These are phyloP conservation scores for Alternaria brassicae DNA, from an alignment of 2,329 filamentous ascomycete genomes.

Conservation along the genomic window DNA sequence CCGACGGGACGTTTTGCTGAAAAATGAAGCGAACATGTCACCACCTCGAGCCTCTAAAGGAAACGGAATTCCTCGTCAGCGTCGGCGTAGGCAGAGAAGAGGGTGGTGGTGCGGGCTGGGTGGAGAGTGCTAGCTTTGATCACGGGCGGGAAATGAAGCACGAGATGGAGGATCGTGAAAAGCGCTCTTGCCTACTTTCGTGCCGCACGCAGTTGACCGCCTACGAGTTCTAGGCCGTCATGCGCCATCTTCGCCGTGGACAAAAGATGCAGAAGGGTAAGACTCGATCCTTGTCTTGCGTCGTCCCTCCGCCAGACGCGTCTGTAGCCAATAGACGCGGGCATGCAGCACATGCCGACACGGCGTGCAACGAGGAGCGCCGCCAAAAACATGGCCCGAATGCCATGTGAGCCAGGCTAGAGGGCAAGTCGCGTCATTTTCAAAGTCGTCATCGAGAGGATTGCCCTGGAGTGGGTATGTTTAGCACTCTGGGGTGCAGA, in stretches of 20 bases:
- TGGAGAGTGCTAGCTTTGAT: slow-evolving; percentile 17
- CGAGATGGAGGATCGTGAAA: slow-evolving; percentile 14
- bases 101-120: slow-evolving; percentile 6
- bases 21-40: slow-evolving; percentile 50
- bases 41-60: slow-evolving; percentile 22
- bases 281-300: slow-evolving; percentile 16
- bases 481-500: slow-evolving; percentile 32
- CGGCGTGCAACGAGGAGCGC: slow-evolving; percentile 14
- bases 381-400: slow-evolving; percentile 12
- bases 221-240: slow-evolving; percentile 12
- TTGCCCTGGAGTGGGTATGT: slow-evolving; percentile 14
- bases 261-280: slow-evolving; percentile 12
- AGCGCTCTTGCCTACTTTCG: slow-evolving; percentile 17
- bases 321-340: slow-evolving; percentile 11
- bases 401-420: slow-evolving; percentile 7
- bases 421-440: background rate
- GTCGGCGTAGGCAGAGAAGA: slow-evolving; percentile 15
- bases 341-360: slow-evolving; percentile 15
- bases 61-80: slow-evolving; percentile 15
- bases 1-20: slow-evolving; percentile 41
- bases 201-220: slow-evolving; percentile 17
- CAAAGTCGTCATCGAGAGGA: slow-evolving; percentile 14
- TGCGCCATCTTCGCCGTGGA: slow-evolving; percentile 15
- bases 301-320: slow-evolving; percentile 1
- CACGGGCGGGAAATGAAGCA: slow-evolving; percentile 18